phyloP scores from a whole-genome alignment of 2,329 filamentous ascomycete genomes.

The Stemphylium vesicarium region DNA sequence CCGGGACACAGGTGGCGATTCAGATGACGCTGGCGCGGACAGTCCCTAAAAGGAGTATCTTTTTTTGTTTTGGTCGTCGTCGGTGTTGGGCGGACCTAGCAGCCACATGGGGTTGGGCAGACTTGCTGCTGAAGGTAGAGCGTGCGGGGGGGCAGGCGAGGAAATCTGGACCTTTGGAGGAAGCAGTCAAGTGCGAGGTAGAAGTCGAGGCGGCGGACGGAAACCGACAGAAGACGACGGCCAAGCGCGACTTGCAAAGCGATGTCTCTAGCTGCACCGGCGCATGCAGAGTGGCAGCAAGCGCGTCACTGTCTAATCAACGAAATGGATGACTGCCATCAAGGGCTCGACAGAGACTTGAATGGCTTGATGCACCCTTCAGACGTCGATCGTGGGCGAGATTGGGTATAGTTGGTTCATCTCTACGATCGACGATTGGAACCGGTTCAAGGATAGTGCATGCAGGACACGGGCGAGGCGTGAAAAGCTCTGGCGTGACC shows the following conservation, averaged over 20 bases:
- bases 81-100: constrained; percentile 5
- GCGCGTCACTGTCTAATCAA: constrained; percentile 9
- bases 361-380: constrained; percentile 23
- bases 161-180: constrained; percentile 7
- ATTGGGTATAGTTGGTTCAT: constrained; percentile 3
- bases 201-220: constrained; percentile 2
- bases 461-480: constrained; percentile 6
- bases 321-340: constrained; percentile 11
- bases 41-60: constrained; percentile 17
- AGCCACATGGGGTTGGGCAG: constrained; percentile 15
- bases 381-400: constrained; percentile 24
- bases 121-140: constrained; percentile 5
- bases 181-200: constrained; percentile 12
- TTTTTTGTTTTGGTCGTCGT: constrained; percentile 6
- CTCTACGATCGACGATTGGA: constrained; percentile 23
- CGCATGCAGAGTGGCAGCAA: constrained; percentile 1
- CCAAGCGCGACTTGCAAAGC: background rate
- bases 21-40: constrained; percentile 14
- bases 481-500: constrained; percentile 10
- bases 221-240: constrained; percentile 7
- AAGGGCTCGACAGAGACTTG: constrained; percentile 4
- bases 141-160: constrained; percentile 11
- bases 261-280: background rate
- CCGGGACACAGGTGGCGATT: constrained; percentile 21
- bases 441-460: constrained; percentile 18